These are phyloP conservation scores for Neurospora africana DNA, from an alignment of 495 filamentous ascomycete genomes.

Conservation along the genomic window DNA sequence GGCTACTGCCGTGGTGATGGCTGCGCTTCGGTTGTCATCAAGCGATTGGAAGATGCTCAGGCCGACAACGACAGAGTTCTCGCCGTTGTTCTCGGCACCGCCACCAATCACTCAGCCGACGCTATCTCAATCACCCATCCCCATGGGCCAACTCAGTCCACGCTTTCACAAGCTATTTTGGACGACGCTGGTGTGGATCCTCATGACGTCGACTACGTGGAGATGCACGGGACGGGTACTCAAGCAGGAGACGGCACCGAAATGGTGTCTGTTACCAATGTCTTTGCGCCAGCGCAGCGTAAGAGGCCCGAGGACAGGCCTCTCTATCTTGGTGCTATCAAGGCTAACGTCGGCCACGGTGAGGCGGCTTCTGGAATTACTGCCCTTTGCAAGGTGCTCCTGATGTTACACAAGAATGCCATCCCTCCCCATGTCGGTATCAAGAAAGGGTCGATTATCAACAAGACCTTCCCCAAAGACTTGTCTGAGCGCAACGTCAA, in stretches of 20 bases:
- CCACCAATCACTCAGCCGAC: constrained; percentile 68
- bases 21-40: constrained; percentile 61
- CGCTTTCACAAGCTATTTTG: constrained; percentile 58
- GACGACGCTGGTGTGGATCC: constrained; percentile 61
- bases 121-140: constrained; percentile 76
- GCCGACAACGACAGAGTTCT: constrained; percentile 66
- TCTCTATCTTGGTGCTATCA: constrained; percentile 73
- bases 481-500: constrained; percentile 66
- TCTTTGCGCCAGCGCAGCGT: constrained; percentile 66
- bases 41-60: constrained; percentile 63
- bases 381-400: constrained; percentile 68
- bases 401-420: constrained; percentile 76
- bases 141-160: constrained; percentile 60
- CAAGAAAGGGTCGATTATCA: constrained; percentile 61
- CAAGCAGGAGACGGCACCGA: constrained; percentile 74
- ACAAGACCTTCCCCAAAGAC: constrained; percentile 68
- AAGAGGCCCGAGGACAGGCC: constrained; percentile 56
- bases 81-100: constrained; percentile 53
- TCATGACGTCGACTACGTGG: constrained; percentile 67
- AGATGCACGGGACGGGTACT: constrained; percentile 87
- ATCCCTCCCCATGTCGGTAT: constrained; percentile 88
- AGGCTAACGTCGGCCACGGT: constrained; percentile 83
- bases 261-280: constrained; percentile 65
- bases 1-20: constrained; percentile 71
- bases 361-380: constrained; percentile 82